phyloP scores from a whole-genome alignment of 176 grass and related monocot genomes.

The Areca catechu region DNA sequence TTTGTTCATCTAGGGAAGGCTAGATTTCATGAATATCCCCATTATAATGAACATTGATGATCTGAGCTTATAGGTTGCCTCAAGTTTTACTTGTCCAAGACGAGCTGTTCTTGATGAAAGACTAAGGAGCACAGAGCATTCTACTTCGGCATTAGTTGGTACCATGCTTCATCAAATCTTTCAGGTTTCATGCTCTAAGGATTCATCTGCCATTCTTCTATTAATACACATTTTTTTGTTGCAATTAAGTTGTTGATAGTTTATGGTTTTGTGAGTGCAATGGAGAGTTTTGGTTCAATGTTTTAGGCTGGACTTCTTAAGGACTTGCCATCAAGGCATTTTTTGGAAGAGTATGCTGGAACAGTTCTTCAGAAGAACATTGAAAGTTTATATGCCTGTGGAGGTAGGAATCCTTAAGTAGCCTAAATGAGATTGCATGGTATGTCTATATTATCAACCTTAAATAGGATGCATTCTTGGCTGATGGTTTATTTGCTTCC shows the following conservation, averaged over 20 bases:
- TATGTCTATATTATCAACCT: too few species aligned
- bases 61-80: slow-evolving; percentile 61
- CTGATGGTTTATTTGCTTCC: too few species aligned
- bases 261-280: slow-evolving; percentile 1
- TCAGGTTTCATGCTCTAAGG: slow-evolving; percentile 51
- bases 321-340: slow-evolving; percentile 48
- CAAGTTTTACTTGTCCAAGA: slow-evolving; percentile 86
- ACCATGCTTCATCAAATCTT: slow-evolving; percentile 98
- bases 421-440: too few species aligned
- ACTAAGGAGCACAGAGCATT: slow-evolving; percentile 73
- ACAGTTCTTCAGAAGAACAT: slow-evolving; percentile 75
- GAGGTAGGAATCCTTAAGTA: slow-evolving; percentile 31
- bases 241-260: slow-evolving; percentile 10
- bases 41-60: slow-evolving; percentile 11
- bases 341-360: slow-evolving; percentile 68
- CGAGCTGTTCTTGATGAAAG: slow-evolving; percentile 86
- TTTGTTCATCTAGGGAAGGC: too few species aligned
- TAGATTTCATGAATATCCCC: slow-evolving; percentile 4
- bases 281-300: slow-evolving; percentile 10
- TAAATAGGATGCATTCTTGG: too few species aligned
- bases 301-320: slow-evolving; percentile 67
- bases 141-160: slow-evolving; percentile 67
- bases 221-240: slow-evolving; percentile 7
- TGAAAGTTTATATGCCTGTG: slow-evolving; percentile 80
- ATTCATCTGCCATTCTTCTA: slow-evolving; percentile 7